phyloP scores from a whole-genome alignment of 129 eudicot species.

The Lactuca saligna region DNA sequence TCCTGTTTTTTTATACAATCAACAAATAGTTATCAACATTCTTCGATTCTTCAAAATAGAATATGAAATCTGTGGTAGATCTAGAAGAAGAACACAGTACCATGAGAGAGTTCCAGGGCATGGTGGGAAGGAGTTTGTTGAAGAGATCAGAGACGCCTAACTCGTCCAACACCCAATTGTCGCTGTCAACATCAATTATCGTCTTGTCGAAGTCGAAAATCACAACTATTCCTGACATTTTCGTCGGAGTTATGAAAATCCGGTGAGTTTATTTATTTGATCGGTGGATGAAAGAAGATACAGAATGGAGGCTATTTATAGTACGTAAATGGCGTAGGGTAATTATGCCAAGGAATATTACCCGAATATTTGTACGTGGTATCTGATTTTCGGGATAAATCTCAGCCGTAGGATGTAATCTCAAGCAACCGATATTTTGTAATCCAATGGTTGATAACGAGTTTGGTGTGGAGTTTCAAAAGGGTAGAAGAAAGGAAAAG shows the following conservation, averaged over 20 bases:
- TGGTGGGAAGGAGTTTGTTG: slow-evolving; percentile 57
- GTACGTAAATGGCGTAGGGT: not conserved
- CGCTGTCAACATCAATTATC: slow-evolving; percentile 76
- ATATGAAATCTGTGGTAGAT: not conserved
- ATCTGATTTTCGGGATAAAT: not conserved
- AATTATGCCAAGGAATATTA: slow-evolving; percentile 57
- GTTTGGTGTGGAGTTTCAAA: slow-evolving; percentile 3
- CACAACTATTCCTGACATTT: slow-evolving; percentile 60
- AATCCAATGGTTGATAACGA: slow-evolving; percentile 16
- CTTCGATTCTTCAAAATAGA: not conserved
- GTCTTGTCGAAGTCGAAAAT: slow-evolving; percentile 87
- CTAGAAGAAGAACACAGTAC: slow-evolving; percentile 15
- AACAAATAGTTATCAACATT: not conserved
- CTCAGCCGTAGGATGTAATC: slow-evolving; percentile 20
- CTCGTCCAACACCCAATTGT: slow-evolving; percentile 77
- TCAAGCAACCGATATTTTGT: slow-evolving; percentile 7
- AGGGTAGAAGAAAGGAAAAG: not conserved
- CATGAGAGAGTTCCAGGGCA: slow-evolving; percentile 89
- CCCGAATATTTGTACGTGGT: slow-evolving; percentile 1
- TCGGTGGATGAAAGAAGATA: slow-evolving; percentile 6
- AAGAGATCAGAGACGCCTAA: slow-evolving; percentile 35
- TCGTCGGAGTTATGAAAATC: not conserved
- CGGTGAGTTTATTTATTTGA: not conserved
- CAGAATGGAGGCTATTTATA: slow-evolving; percentile 25
- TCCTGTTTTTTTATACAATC: slow-evolving; percentile 44